Base-by-base conservation (phyloP, 441 rosid genomes). In the Adansonia rubrostipa region DNA sequence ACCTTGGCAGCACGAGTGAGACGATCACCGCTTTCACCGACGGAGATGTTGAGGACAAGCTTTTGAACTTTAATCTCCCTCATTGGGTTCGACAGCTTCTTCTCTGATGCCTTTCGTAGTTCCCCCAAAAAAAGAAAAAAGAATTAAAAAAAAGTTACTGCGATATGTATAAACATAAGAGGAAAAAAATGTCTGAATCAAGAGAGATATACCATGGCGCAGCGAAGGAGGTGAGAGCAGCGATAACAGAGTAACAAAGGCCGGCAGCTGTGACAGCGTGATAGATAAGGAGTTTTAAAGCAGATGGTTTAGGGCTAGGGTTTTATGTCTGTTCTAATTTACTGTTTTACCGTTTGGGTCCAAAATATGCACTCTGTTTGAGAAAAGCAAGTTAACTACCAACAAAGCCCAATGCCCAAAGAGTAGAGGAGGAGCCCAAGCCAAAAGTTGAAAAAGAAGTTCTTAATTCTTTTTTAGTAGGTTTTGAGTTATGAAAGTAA, bases 1-100 rank as follows among this genome's bases (percentile, higher is more conserved):
- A 90, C 97, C 95, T 95, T 95, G 56, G 98, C 85, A 36, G 99
- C 99, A 70, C 96, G 92, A 48, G 97, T 95, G 77, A 95, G 98
- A 70, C 97, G 94, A 92, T 95, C 99, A 14, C 97, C 97, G 78
- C 97, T 93, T 80, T 95, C 98, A 19, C 99, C 98, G 75, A 95
- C 97, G 74, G 98, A 95, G 79, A 93, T 92, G 80, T 93, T 93
- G 19, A 93, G 93, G 64, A 95, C 98, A 36, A 95, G 90, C 69
- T 95, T 95, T 84, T 95, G 97, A 45, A 95, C 99, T 81, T 93
- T 95, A 73, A 94, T 94, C 74, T 94, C 98, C 83, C 96, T 88
- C 96, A 94, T 94, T 1, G 98, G 97, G 83, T 91, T 95, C 24
- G 96, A 80, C 4, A 90, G 91, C 91, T 95, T 95, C 94, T 86